Base-by-base conservation (phyloP, 164 flowering plant species). In the Euptelea pleiosperma region DNA sequence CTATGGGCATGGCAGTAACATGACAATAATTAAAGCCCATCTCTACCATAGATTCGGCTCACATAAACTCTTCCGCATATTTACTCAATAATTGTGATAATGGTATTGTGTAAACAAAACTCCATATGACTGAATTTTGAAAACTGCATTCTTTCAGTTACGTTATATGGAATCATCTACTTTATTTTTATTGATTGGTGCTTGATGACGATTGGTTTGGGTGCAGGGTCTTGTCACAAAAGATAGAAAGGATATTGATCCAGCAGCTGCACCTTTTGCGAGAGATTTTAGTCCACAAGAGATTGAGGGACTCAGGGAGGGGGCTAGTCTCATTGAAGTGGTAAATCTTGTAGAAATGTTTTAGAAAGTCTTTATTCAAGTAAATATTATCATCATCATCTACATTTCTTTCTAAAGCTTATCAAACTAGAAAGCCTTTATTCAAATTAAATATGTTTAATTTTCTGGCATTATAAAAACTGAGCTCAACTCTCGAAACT, bases 171-270 rank as follows among this genome's bases (percentile, higher is more conserved):
- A 21, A 12, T n/a, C 40, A 35, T 1, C 26, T 12, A 19, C 41
- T 52, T 2, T 3, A 44, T 14, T 52, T 52, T 53, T 47, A 21
- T 25, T 55, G n/a, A n/a, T 31, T 28, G 47, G 2, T 50, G 51
- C 28, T 35, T 51, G 31, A 63, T 34, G 34, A 31, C 18, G 24
- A 39, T 36, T 45, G 48, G 18, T 61, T 58, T 70, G 24, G 57
- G 24, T 75, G 55, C 80, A 94, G 99, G 99, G 98, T 52, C 87
- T 94, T 14, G 66, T 94, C 54, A 94, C 99, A 42, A 87, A 75
- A 64, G 89, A 78, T 51, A 87, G 98, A 67, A 79, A 82, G 60
- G 72, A 73, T 65, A 64, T 91, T 60, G 96, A 91, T 74, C 86
- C 93, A 14, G 78, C 98, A 30, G 98, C 96, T 56, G 82, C 82